Conservation (phyloP, 495 filamentous ascomycete genomes). For the Entonaema liquescens region DNA sequence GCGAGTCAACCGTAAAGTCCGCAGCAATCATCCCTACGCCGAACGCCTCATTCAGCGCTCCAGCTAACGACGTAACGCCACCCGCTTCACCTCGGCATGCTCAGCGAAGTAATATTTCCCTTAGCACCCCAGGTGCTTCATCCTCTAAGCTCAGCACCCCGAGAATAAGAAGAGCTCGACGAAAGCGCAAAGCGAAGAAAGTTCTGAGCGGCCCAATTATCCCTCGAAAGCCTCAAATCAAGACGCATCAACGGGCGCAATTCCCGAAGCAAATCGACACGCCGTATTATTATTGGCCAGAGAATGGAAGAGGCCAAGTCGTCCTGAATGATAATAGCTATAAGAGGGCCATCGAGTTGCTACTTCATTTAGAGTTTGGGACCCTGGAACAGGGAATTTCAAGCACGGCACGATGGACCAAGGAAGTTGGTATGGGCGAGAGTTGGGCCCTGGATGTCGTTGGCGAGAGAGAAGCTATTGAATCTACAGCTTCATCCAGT, state of each 20-base stretch:
- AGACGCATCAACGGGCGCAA: conserved; percentile 57
- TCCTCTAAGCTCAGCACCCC: conserved; percentile 21
- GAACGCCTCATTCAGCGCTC: conserved; percentile 39
- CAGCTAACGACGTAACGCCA: conserved; percentile 27
- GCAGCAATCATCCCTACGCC: conserved; percentile 27
- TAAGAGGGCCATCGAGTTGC: conserved; percentile 75
- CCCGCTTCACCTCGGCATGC: conserved; percentile 27
- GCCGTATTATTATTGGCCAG: conserved; percentile 74
- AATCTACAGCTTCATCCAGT: conserved; percentile 10
- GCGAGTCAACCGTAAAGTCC: conserved; percentile 3
- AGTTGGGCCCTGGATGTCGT: conserved; percentile 59
- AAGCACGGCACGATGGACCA: conserved; percentile 79
- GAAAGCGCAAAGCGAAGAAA: conserved; percentile 48
- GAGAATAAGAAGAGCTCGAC: conserved; percentile 36
- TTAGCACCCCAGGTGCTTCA: conserved; percentile 8
- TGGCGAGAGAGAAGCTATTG: conserved; percentile 44
- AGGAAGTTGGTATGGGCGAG: conserved; percentile 52
- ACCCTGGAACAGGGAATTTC: conserved; percentile 69
- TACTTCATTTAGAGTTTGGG: conserved; percentile 87
- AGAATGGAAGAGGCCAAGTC: conserved; percentile 71
- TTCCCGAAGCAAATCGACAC: conserved; percentile 55
- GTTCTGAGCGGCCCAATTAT: conserved; percentile 62
- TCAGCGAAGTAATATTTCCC: neutral
- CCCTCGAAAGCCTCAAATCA: conserved; percentile 63
- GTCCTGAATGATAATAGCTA: conserved; percentile 78